phyloP scores from a whole-genome alignment of 805 yeast genomes.

The Danielozyma ontarioensis region DNA sequence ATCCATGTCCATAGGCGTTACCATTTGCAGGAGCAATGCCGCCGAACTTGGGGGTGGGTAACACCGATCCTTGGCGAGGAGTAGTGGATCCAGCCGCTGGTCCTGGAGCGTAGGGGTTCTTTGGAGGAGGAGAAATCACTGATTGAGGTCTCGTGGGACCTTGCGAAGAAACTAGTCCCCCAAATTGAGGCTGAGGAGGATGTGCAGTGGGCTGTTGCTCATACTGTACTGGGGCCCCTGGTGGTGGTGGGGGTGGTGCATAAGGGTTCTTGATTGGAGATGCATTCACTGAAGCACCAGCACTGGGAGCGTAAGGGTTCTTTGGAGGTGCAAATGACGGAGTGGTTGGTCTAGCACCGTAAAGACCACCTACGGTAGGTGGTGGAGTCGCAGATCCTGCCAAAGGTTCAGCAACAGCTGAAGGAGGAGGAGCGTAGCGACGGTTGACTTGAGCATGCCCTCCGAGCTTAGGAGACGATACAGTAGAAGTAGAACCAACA shows the following conservation, averaged over 20 bases:
- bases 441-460: conserved; percentile 17
- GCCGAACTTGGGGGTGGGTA: not conserved
- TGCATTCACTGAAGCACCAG: conserved; percentile 3
- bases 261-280: conserved; percentile 25
- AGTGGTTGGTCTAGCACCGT: conserved; percentile 9
- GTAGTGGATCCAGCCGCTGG: conserved; percentile 5
- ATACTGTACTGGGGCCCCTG: conserved; percentile 5
- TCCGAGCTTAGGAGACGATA: conserved; percentile 8
- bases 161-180: not conserved
- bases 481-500: not conserved
- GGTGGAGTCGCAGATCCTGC: conserved; percentile 23
- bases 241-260: conserved; percentile 26
- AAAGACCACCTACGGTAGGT: conserved; percentile 23
- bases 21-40: no score
- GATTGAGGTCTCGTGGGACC: not conserved
- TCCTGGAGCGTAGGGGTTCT: conserved; percentile 37
- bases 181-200: conserved; percentile 6
- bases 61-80: not conserved
- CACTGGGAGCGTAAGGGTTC: conserved; percentile 23
- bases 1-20: not conserved
- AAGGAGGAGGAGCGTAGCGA: conserved; percentile 30
- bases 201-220: conserved; percentile 1
- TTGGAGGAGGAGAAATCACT: conserved; percentile 17
- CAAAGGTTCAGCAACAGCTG: conserved; percentile 10
- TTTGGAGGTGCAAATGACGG: conserved; percentile 27